Evolutionary conservation across 2,329 filamentous ascomycete genomes (phyloP).

Genomic region (Penicillium sp.): DNA sequence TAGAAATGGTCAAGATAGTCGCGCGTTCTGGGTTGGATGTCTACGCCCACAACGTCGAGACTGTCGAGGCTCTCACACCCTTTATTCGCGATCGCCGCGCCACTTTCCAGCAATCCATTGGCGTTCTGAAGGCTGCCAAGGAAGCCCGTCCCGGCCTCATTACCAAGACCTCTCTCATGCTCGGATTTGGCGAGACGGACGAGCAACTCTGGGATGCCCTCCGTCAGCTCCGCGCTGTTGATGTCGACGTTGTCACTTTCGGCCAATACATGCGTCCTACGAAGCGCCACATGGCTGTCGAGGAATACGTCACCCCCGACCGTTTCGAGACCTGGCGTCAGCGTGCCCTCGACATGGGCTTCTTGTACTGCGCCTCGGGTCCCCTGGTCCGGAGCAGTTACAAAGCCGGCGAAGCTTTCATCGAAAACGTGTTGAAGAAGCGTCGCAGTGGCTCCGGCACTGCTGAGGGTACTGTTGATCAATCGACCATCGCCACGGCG

Average conservation of each 20-base stretch:
- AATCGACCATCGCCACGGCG: conserved; percentile 19
- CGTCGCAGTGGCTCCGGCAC: conserved; percentile 43
- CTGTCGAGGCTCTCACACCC: conserved; percentile 84
- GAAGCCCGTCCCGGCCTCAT: conserved; percentile 72
- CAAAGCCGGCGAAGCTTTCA: conserved; percentile 97
- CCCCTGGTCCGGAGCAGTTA: conserved; percentile 92
- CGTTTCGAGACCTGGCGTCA: conserved; percentile 89
- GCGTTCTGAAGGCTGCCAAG: conserved; percentile 79
- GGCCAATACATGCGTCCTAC: conserved; percentile 99
- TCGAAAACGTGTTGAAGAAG: conserved; percentile 96
- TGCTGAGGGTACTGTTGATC: conserved; percentile 26
- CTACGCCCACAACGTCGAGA: conserved; percentile 97
- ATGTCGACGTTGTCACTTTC: conserved; percentile 95
- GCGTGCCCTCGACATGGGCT: conserved; percentile 88
- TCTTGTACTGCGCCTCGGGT: conserved; percentile 92
- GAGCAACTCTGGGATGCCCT: conserved; percentile 78
- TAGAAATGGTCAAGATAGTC: conserved; percentile 83
- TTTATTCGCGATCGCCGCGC: conserved; percentile 86
- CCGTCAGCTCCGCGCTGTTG: conserved; percentile 70
- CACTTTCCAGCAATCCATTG: conserved; percentile 80
- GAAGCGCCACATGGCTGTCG: conserved; percentile 94
- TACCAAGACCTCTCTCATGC: conserved; percentile 98
- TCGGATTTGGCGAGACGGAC: conserved; percentile 90
- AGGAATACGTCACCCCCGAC: conserved; percentile 89
- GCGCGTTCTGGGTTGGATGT: conserved; percentile 89